phyloP scores from a whole-genome alignment of 345 rosid species.

The Gossypium ekmanianum region DNA sequence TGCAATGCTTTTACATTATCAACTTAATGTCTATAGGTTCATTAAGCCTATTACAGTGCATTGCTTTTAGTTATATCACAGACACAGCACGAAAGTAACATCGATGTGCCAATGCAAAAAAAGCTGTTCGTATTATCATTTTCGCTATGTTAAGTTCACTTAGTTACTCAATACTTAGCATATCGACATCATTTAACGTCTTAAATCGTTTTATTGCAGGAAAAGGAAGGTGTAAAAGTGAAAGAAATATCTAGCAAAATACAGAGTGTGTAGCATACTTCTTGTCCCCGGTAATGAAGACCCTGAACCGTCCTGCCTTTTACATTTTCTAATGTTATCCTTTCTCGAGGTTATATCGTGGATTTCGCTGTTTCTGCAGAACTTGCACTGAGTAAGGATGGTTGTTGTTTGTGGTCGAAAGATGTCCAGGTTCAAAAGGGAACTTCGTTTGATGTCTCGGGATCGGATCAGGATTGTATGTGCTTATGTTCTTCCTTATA shows the following conservation, averaged over 20 bases:
- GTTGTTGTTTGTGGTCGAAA: slow-evolving; percentile 9
- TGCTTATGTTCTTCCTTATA: slow-evolving; percentile 10
- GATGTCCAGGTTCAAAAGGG: slow-evolving; percentile 21
- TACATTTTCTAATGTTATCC: neutral
- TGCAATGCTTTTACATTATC: neutral
- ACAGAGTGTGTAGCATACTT: slow-evolving; percentile 40
- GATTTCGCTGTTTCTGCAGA: slow-evolving; percentile 25
- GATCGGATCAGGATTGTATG: slow-evolving; percentile 16
- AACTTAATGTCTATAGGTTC: neutral
- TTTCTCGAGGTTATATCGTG: neutral
- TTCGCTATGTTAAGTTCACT: neutral
- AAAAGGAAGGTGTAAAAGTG: slow-evolving; percentile 39
- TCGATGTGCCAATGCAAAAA: neutral
- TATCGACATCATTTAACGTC: neutral
- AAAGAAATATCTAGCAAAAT: slow-evolving; percentile 46
- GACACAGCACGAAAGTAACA: neutral
- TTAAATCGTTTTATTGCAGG: slow-evolving; percentile 30
- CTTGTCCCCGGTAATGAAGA: slow-evolving; percentile 17
- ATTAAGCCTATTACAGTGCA: neutral
- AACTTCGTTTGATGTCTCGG: slow-evolving; percentile 13
- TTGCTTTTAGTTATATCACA: neutral
- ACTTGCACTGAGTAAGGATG: neutral
- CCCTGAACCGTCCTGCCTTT: neutral
- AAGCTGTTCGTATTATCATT: neutral
- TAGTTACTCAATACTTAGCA: neutral